Conservation (phyloP, 2,329 filamentous ascomycete genomes). For the Exophiala lecanii-corni region DNA sequence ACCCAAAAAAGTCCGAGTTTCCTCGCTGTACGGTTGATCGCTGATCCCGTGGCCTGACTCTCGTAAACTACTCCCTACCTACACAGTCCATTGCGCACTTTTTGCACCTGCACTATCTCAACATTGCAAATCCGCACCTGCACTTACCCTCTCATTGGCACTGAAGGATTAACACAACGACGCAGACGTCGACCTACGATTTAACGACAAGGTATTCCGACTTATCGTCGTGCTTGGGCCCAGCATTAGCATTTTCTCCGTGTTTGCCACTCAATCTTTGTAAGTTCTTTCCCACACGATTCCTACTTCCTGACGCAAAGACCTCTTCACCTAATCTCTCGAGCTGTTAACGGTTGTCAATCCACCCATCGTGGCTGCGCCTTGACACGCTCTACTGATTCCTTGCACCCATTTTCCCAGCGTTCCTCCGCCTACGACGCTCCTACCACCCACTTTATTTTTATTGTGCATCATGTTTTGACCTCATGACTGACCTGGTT, state of each 20-base stretch:
- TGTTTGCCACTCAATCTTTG: conserved; percentile 9
- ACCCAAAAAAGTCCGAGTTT: neutral
- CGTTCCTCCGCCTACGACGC: conserved; percentile 16
- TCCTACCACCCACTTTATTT: conserved; percentile 17
- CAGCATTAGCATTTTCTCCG: conserved; percentile 5
- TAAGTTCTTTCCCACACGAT: conserved; percentile 13
- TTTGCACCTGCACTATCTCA: conserved; percentile 3
- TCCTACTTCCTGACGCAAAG: conserved; percentile 6
- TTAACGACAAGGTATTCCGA: neutral
- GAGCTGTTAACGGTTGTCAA: neutral
- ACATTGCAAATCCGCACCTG: neutral
- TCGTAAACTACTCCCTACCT: no score
- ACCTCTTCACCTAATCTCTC: conserved; percentile 6
- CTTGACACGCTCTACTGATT: conserved; percentile 4
- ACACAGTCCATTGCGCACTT: no score
- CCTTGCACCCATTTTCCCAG: conserved; percentile 6
- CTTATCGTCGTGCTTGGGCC: neutral
- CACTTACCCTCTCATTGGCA: neutral
- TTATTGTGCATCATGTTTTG: conserved; percentile 21
- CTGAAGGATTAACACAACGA: conserved; percentile 1
- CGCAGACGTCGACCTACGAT: conserved; percentile 2
- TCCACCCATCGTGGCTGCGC: conserved; percentile 13
- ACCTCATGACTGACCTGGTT: conserved; percentile 13
- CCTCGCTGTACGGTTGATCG: conserved; percentile 25
- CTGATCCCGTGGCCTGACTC: conserved; percentile 24